Evolutionary conservation across 176 grass and related monocot species (phyloP), one percentile per base, ranked within the genome.

Genomic region (Lolium multiflorum): DNA sequence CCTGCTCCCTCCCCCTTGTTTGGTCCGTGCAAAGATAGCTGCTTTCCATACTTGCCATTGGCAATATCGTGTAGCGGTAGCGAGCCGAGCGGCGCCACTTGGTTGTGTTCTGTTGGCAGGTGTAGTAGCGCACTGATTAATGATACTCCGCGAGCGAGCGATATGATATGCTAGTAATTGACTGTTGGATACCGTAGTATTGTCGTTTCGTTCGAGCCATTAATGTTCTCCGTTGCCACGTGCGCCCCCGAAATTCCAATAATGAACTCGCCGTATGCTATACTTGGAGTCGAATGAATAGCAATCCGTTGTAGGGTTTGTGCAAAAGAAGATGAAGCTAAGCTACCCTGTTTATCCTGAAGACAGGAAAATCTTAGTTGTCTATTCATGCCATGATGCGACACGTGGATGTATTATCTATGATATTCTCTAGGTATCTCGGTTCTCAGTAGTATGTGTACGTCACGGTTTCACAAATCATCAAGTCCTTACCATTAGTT

Each of bases 211-310:
- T 49, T 68, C 16, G 50, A 26, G 22, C 20, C 51, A 41, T 43
- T 71, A 44, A 11, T 10, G 0, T 78, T 22, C 60, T 44, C n/a
- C 21, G 28, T 52, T 54, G 17, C 5, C 51, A 17, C 3, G 16
- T 25, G 66, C 1, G 4, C 2, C 6, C 17, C 49, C 62, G 0
- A 22, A 70, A 51, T 68, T 66, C 58, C n/a, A 46, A 12, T 17
- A 43, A 55, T 44, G 22, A 61, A 83, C 52, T 70, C 20, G 11
- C 25, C 55, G 11, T 75, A n/a, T 83, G 73, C 73, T 26, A 18
- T 37, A 39, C 41, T 10, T 78, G 49, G 7, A 50, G 58, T 1
- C 28, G 11, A 48, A 59, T 10, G 11, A 21, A 49, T 55, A 71
- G 12, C 25, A 50, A 13, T 7, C 11, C 37, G 12, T 17, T 39